phyloP scores from a whole-genome alignment of 495 filamentous ascomycete genomes.

The Daldinia concentrica region DNA sequence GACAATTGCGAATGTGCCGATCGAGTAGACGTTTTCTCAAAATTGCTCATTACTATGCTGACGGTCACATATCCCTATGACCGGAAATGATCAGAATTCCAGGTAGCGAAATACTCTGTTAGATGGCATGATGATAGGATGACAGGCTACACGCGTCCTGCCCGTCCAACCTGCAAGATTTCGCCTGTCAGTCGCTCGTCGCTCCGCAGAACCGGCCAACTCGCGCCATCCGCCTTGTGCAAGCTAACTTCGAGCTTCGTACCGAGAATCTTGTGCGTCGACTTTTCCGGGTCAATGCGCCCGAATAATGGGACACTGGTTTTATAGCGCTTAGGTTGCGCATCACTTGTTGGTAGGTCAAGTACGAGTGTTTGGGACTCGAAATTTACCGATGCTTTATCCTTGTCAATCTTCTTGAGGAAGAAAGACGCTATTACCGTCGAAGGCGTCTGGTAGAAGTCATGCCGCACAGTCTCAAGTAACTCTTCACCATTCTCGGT shows the following conservation, averaged over 20 bases:
- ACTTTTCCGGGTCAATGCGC: constrained; percentile 74
- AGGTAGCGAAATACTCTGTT: background rate
- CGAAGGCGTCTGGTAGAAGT: constrained; percentile 93
- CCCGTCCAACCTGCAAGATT: constrained; percentile 83
- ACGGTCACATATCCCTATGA: constrained; percentile 5
- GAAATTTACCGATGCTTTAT: constrained; percentile 75
- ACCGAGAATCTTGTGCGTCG: constrained; percentile 85
- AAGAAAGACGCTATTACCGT: constrained; percentile 91
- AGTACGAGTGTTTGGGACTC: constrained; percentile 65
- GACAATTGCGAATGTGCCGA: background rate
- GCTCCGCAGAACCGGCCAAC: constrained; percentile 90
- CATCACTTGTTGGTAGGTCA: constrained; percentile 84
- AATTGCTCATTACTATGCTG: background rate
- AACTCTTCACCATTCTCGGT: constrained; percentile 63
- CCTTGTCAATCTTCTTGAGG: constrained; percentile 95
- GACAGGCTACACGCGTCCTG: constrained; percentile 67
- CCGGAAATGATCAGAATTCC: background rate
- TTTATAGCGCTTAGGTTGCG: constrained; percentile 78
- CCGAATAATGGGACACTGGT: constrained; percentile 79
- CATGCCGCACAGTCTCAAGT: constrained; percentile 77
- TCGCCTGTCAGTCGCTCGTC: constrained; percentile 81
- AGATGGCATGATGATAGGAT: background rate
- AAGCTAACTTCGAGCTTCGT: constrained; percentile 93
- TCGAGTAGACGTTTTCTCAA: background rate
- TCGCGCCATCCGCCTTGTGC: constrained; percentile 79